Percentiles rank a stretch among this genome's conserved stretches.
Evolutionary conservation across 2,329 filamentous ascomycete species (phyloP).

Genomic region (Calonectria honghensis): DNA sequence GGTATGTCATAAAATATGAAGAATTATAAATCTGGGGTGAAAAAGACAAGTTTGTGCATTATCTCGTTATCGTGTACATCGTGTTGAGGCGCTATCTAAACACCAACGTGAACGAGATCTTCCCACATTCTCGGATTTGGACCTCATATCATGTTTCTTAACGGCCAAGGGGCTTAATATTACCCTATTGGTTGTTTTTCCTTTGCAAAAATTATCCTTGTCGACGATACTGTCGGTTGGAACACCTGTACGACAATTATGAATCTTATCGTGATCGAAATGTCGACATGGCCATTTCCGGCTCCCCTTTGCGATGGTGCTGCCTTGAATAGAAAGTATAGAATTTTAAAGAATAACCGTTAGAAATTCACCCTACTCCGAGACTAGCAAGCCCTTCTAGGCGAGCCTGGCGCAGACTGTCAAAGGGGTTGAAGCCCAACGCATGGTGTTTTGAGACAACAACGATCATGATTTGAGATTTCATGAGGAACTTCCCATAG

Average conservation of each 20-base stretch:
- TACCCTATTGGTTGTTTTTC: too few relatives aligned
- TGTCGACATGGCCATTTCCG: not conserved
- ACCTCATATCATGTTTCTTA: not conserved
- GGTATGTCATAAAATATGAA: not conserved
- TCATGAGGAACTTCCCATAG: not conserved
- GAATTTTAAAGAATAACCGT: not conserved
- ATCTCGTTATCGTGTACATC: not conserved
- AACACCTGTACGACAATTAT: not conserved
- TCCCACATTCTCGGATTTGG: not conserved
- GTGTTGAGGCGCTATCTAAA: not conserved
- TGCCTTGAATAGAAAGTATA: not conserved
- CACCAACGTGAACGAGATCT: not conserved
- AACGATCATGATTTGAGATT: not conserved
- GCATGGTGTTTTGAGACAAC: not conserved
- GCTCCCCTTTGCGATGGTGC: not conserved
- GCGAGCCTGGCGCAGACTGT: not conserved
- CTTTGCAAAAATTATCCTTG: not conserved
- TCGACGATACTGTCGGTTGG: not conserved
- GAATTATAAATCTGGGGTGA: not conserved
- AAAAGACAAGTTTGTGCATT: not conserved
- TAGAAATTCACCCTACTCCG: not conserved
- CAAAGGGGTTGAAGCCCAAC: not conserved
- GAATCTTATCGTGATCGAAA: not conserved
- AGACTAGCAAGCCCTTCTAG: not conserved
- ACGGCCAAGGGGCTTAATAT: not conserved